Evolutionary conservation across 306 rosid genomes (phyloP).

Genomic region (Oxytropis ochrocephala): DNA sequence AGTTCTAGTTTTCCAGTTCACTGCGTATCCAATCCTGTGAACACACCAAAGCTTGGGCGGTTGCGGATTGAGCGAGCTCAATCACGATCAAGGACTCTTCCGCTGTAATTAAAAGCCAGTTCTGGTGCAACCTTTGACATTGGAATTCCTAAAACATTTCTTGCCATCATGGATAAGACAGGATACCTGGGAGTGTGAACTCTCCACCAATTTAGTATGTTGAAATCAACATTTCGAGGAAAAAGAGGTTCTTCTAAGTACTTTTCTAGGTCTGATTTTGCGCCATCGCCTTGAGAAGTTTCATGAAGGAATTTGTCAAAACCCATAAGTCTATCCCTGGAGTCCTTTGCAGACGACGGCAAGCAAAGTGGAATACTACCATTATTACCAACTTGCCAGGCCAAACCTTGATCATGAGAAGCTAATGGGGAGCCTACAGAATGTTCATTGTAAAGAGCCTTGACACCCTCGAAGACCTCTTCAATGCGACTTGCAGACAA

Average conservation of each 20-base stretch:
- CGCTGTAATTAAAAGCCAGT: constrained; percentile 44
- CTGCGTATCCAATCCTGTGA: constrained; percentile 93
- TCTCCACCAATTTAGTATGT: constrained; percentile 90
- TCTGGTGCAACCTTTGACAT: constrained; percentile 68
- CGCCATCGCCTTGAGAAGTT: constrained; percentile 67
- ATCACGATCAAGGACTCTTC: constrained; percentile 62
- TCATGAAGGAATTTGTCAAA: constrained; percentile 90
- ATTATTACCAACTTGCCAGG: constrained; percentile 64
- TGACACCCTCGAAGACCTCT: constrained; percentile 65
- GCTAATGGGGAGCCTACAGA: constrained; percentile 73
- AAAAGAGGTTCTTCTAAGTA: constrained; percentile 94
- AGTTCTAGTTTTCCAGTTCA: constrained; percentile 72
- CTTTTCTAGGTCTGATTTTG: constrained; percentile 84
- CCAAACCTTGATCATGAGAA: constrained; percentile 64
- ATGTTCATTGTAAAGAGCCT: constrained; percentile 79
- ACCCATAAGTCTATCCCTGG: constrained; percentile 84
- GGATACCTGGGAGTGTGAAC: constrained; percentile 98
- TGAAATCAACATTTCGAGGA: constrained; percentile 80
- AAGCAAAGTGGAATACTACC: constrained; percentile 40
- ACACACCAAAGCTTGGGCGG: constrained; percentile 88
- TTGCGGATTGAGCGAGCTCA: constrained; percentile 66
- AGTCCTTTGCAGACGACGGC: constrained; percentile 50
- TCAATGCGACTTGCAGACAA: constrained; percentile 48
- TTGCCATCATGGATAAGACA: constrained; percentile 92
- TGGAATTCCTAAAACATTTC: constrained; percentile 77